phyloP scores from a whole-genome alignment of 192 early-diverging fungal genomes.

The Backusella morwellensis region DNA sequence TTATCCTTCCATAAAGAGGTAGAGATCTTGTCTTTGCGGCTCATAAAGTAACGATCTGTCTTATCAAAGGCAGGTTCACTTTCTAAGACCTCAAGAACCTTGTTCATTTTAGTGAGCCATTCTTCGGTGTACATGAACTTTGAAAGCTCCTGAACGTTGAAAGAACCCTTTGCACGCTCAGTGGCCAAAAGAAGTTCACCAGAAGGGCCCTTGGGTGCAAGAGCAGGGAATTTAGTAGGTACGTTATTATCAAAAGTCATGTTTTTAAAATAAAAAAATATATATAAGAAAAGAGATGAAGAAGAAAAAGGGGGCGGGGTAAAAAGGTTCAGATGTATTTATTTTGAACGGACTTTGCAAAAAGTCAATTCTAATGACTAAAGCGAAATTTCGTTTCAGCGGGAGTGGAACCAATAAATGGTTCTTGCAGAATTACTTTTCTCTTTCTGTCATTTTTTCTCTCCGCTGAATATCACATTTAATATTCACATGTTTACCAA shows the following conservation, averaged over 20 bases:
- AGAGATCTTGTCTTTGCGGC: slow-evolving; percentile 66
- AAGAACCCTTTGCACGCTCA: slow-evolving; percentile 69
- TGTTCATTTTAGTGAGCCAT: slow-evolving; percentile 54
- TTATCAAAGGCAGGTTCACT: slow-evolving; percentile 74
- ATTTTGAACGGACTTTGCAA: neutral
- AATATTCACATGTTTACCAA: slow-evolving; percentile 2
- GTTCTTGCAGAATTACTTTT: neutral
- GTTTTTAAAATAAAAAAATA: neutral
- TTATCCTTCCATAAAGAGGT: slow-evolving; percentile 59
- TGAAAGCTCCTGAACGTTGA: slow-evolving; percentile 63
- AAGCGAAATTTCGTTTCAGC: slow-evolving; percentile 6
- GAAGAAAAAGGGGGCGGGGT: neutral
- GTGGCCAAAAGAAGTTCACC: slow-evolving; percentile 50
- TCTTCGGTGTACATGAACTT: slow-evolving; percentile 65
- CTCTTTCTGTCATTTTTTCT: neutral
- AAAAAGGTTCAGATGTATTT: neutral
- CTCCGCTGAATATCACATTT: slow-evolving; percentile 9
- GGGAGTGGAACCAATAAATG: neutral
- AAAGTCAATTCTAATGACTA: slow-evolving; percentile 4
- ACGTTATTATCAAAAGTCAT: slow-evolving; percentile 27
- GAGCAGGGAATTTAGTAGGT: slow-evolving; percentile 41
- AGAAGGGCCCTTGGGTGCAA: slow-evolving; percentile 47
- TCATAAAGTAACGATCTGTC: slow-evolving; percentile 66
- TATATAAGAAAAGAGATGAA: neutral
- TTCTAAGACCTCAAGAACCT: slow-evolving; percentile 58